Evolutionary conservation across 371 early-diverging fungal species (phyloP).

Genomic region (Actinomortierella ambigua): DNA sequence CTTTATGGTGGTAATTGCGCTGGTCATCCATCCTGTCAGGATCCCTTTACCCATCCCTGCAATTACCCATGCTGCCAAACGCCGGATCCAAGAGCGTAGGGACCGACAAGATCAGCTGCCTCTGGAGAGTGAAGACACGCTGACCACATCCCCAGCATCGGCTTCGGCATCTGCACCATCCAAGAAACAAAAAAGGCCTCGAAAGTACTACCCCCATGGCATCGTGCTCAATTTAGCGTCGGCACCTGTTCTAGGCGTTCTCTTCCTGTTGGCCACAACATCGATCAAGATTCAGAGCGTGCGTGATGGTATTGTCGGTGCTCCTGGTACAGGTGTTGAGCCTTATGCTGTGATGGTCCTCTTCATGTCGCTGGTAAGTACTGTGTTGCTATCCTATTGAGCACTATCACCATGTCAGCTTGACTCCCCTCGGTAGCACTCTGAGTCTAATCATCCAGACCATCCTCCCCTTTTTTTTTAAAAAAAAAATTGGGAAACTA

Average conservation of each 20-base stretch:
- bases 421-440: too few relatives aligned
- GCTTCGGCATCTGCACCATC: too few relatives aligned
- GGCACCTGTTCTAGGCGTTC: slow-evolving; percentile 67
- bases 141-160: too few relatives aligned
- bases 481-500: too few relatives aligned
- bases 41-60: slow-evolving; percentile 46
- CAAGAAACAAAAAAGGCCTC: too few relatives aligned
- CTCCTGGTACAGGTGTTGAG: slow-evolving; percentile 59
- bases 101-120: too few relatives aligned
- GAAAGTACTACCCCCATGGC: too few relatives aligned
- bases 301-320: slow-evolving; percentile 65
- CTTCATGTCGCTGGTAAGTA: slow-evolving; percentile 69
- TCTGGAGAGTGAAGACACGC: too few relatives aligned
- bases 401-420: not conserved
- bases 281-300: slow-evolving; percentile 59
- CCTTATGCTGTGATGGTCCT: slow-evolving; percentile 81
- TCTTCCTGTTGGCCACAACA: slow-evolving; percentile 62
- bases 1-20: slow-evolving; percentile 55
- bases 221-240: slow-evolving; percentile 62
- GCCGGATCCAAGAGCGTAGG: not conserved
- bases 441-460: not conserved
- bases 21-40: slow-evolving; percentile 59
- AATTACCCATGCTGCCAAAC: not conserved
- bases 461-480: not conserved
- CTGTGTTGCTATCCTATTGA: not conserved